A percentile compares a stretch with the other conserved stretches of the same genome.
phyloP scores from a whole-genome alignment of 139 green algal genomes.

The Chlorella ohadii region DNA sequence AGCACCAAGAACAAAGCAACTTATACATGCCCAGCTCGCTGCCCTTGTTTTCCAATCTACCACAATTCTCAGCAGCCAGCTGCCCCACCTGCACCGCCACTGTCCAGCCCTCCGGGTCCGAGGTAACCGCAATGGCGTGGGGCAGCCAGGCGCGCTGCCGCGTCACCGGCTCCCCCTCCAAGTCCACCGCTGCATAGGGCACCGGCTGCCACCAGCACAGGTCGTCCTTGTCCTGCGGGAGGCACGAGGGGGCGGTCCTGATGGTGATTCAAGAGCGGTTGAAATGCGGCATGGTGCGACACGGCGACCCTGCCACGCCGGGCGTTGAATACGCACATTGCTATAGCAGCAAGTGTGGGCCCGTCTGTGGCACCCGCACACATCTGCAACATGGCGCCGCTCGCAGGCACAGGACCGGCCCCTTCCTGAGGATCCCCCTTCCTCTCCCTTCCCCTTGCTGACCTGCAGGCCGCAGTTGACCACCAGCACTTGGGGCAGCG shows the following conservation, averaged over 20 bases:
- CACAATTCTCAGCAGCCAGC: too few relatives aligned
- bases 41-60: too few relatives aligned
- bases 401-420: too few relatives aligned
- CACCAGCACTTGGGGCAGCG: constrained; percentile 72
- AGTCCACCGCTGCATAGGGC: background rate
- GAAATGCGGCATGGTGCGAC: too few relatives aligned
- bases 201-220: constrained; percentile 67
- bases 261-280: background rate
- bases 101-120: constrained; percentile 19
- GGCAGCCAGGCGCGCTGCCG: constrained; percentile 36
- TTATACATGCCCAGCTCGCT: too few relatives aligned
- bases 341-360: too few relatives aligned
- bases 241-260: background rate
- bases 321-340: too few relatives aligned
- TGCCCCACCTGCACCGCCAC: constrained; percentile 24
- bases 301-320: too few relatives aligned
- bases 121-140: constrained; percentile 5
- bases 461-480: constrained; percentile 67
- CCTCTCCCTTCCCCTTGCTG: background rate
- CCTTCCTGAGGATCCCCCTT: too few relatives aligned
- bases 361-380: too few relatives aligned
- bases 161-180: background rate
- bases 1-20: too few relatives aligned
- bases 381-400: too few relatives aligned
- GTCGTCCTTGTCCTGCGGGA: constrained; percentile 48